Evolutionary conservation across 2,329 filamentous ascomycete species (phyloP).

Genomic region (Magnaporthiopsis poae): DNA sequence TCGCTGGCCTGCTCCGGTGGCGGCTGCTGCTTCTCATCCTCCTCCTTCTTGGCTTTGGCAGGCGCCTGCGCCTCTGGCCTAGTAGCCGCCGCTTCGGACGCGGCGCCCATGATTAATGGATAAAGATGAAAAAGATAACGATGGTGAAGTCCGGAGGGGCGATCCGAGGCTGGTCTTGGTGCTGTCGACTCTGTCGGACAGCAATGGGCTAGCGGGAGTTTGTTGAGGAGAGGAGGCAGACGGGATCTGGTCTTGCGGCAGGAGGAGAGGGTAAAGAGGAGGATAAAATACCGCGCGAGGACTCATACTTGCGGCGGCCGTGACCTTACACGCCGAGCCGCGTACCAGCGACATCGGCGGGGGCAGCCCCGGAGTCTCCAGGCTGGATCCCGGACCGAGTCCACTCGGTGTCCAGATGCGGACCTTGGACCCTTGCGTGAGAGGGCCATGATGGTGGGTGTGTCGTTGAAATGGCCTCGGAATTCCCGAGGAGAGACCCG

Average conservation of each 20-base stretch:
- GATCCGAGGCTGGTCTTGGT: background rate
- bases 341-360: background rate
- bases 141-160: background rate
- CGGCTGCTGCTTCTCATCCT: background rate
- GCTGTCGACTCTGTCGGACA: background rate
- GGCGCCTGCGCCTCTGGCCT: background rate
- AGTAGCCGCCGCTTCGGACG: background rate
- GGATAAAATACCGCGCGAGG: background rate
- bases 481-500: background rate
- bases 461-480: background rate
- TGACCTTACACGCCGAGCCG: background rate
- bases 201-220: background rate
- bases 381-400: background rate
- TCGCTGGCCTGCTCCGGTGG: background rate
- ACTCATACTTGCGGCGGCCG: background rate
- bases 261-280: background rate
- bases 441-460: background rate
- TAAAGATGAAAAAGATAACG: background rate
- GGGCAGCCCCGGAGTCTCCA: background rate
- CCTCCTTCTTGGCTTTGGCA: background rate
- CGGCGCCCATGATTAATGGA: background rate
- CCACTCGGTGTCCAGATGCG: background rate
- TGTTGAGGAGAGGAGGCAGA: background rate
- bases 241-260: background rate
- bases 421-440: background rate